Base-by-base conservation (phyloP, 805 yeast species). In the Candida boleticola region DNA sequence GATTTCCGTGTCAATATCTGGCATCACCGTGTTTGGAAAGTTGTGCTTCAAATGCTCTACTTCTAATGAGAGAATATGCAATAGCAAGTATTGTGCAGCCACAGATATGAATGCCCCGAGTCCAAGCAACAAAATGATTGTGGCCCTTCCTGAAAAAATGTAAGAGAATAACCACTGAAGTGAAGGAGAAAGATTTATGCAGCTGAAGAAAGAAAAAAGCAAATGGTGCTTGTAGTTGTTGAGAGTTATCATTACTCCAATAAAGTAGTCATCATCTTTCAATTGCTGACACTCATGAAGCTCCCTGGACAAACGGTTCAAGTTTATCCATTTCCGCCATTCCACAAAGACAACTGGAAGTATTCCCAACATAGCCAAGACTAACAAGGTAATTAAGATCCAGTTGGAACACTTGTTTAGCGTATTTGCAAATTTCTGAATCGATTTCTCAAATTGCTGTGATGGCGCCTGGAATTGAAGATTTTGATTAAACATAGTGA, bases 61-160 rank as follows among this genome's bases (percentile, higher is more conserved):
- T 49, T 49, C 33, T 53, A 36, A 9, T 31, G 13, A 5, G n/a
- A 31, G 11, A 5, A 14, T 13, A 13, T 18, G 22, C 13, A 31
- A 5, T 4, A 87, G 52, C 2, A 73, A 52, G 22, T 61, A 71
- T 58, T 89, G 95, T 1, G 82, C 54, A 1, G 72, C 40, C 14
- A 82, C 76, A 1, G 80, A 59, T 0, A 77, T 10, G 0, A 85
- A 41, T 0, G 93, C 93, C 13, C 76, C 62, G 0, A 82, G 4
- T 0, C 84, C 85, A 0, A 87, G 47, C 1, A 75, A 58, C 1
- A 87, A 54, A 0, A 82, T 52, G 0, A 73, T 51, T 1, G 74
- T 42, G 0, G 90, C 76, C 10, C 77, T 69, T 2, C 72, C 63
- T 1, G 89, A 76, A 2, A 78, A 57, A n/a, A 74, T 49, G 55